These are phyloP conservation scores for Cercospora brassicicola DNA, from an alignment of 2,329 filamentous ascomycete genomes.

Conservation along the genomic window DNA sequence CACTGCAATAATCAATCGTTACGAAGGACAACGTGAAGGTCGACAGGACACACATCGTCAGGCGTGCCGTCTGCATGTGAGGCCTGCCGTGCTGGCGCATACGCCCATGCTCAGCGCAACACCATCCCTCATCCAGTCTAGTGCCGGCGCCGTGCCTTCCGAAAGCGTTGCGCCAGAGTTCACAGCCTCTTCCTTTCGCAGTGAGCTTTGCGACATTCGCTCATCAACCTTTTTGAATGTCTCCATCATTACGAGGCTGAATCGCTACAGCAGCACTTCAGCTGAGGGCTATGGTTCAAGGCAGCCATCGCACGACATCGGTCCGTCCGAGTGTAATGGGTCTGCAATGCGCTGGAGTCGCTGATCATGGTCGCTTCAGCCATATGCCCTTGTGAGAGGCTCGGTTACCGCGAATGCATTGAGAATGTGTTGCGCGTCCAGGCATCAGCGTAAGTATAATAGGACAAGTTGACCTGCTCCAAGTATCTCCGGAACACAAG, in stretches of 20 bases:
- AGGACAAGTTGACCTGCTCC: neutral
- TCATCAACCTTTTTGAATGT: neutral
- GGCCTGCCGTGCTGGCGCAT: conserved; percentile 3
- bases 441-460: neutral
- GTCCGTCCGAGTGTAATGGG: neutral
- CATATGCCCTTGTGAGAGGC: neutral
- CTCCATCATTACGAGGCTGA: neutral
- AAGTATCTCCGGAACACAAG: neutral
- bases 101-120: conserved; percentile 9
- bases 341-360: neutral
- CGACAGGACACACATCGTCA: neutral
- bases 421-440: neutral
- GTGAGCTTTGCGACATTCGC: neutral
- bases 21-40: neutral
- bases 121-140: neutral
- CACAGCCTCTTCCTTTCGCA: neutral
- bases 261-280: neutral
- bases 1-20: neutral
- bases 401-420: neutral
- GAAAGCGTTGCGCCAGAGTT: neutral
- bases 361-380: neutral
- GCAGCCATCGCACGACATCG: neutral
- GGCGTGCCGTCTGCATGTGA: neutral
- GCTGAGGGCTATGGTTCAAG: neutral
- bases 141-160: neutral